These are phyloP conservation scores for Cutaneotrichosporon sp. DNA, from an alignment of 1,284 basidiomycete genomes.

Conservation along the genomic window DNA sequence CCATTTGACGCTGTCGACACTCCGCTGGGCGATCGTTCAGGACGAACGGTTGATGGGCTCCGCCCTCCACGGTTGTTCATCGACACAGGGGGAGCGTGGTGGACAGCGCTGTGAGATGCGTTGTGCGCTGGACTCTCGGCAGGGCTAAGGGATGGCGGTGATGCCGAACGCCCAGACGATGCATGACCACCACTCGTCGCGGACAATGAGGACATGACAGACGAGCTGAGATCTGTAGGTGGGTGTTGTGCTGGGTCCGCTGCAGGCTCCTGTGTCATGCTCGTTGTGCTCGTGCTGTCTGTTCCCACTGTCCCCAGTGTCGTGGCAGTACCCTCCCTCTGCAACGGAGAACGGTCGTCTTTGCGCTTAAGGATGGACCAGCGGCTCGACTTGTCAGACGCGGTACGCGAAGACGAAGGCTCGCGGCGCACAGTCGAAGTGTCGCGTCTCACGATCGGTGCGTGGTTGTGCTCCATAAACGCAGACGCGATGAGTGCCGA, in stretches of 20 bases:
- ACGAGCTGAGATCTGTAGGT: conserved; percentile 4
- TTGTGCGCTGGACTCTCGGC: too few species aligned
- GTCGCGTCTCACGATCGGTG: neutral
- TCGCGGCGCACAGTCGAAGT: neutral
- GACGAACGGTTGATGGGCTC: neutral
- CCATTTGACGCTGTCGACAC: neutral
- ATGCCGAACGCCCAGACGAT: neutral
- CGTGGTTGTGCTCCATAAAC: neutral
- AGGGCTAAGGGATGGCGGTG: neutral
- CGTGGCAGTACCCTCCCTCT: conserved; percentile 11
- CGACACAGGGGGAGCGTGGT: too few species aligned
- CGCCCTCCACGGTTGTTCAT: neutral
- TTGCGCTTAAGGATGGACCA: conserved; percentile 7
- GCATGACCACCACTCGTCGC: neutral
- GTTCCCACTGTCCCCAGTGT: conserved; percentile 11
- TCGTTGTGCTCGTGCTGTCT: neutral
- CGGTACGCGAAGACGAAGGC: neutral
- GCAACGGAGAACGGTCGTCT: neutral
- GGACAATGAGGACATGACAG: conserved; percentile 4
- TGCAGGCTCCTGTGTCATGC: neutral
- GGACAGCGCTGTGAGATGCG: too few species aligned
- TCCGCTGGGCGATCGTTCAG: neutral
- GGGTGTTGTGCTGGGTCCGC: neutral
- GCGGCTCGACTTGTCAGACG: neutral
- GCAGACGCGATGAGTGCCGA: neutral